Evolutionary conservation across 2,329 filamentous ascomycete species (phyloP).

Genomic region (Myriosclerotinia curreyana): DNA sequence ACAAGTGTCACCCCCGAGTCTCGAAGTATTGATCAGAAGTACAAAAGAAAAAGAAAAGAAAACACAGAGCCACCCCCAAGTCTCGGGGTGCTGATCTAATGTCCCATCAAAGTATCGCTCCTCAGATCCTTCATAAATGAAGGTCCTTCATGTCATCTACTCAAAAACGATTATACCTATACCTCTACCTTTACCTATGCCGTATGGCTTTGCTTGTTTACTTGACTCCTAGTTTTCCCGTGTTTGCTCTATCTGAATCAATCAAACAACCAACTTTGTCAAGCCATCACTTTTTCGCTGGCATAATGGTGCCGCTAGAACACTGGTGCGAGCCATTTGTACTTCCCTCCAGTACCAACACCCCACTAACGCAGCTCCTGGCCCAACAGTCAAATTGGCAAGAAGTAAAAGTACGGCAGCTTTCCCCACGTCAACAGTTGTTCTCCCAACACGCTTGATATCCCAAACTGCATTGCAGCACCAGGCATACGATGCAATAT

Average conservation of each 20-base stretch:
- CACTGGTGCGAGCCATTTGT: constrained; percentile 14
- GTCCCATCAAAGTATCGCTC: no score
- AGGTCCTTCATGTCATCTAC: neutral
- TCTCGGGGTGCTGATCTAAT: no score
- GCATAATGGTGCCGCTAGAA: neutral
- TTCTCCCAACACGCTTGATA: constrained; percentile 1
- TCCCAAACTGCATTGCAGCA: constrained; percentile 12
- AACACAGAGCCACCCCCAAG: no score
- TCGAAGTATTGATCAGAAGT: neutral
- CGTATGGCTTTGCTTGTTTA: neutral
- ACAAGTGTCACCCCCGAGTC: neutral
- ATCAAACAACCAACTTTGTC: neutral
- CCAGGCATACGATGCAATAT: constrained; percentile 4
- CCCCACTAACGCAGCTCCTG: constrained; percentile 11
- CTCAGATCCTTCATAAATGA: no score
- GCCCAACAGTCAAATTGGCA: neutral
- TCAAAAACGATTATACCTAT: neutral
- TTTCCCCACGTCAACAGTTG: constrained; percentile 5
- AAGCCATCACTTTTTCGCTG: neutral
- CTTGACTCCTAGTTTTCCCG: neutral
- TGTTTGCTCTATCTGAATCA: neutral
- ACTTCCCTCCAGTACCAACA: constrained; percentile 18
- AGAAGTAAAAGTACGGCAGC: neutral
- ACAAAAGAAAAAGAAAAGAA: no score
- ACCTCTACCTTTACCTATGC: neutral